Conservation (phyloP, 2,329 filamentous ascomycete species). For the Xylaria sp. region DNA sequence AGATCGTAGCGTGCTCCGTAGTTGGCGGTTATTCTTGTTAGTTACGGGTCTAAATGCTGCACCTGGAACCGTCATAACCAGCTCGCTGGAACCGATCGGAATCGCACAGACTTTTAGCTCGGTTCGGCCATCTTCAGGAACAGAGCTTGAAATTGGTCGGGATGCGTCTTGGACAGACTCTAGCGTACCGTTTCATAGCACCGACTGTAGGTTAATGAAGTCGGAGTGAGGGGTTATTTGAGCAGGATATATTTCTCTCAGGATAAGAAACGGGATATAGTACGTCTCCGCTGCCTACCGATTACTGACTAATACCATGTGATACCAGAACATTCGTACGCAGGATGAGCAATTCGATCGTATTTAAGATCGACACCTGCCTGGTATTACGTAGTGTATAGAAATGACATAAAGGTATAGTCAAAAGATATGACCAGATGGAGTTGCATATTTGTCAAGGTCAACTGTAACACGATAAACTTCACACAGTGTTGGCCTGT, state of each 20-base stretch:
- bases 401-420: neutral
- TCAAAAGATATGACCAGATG: conserved; percentile 17
- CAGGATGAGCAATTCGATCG: neutral
- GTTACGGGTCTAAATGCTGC: conserved; percentile 5
- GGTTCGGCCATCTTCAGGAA: conserved; percentile 10
- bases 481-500: conserved; percentile 32
- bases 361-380: neutral
- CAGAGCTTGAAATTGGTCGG: conserved; percentile 7
- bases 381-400: neutral
- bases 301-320: neutral
- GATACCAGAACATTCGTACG: neutral
- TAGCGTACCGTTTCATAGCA: neutral
- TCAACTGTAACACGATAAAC: conserved; percentile 18
- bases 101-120: conserved; percentile 20
- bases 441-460: conserved; percentile 29
- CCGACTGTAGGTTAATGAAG: neutral
- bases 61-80: conserved; percentile 22
- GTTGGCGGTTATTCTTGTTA: conserved; percentile 13
- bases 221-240: neutral
- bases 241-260: neutral
- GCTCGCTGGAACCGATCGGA: conserved; percentile 26
- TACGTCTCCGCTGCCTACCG: neutral
- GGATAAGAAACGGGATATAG: no score
- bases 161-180: neutral
- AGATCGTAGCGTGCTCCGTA: conserved; percentile 26